Base-by-base conservation (phyloP, 495 filamentous ascomycete genomes). In the Aspergillus wentii region DNA sequence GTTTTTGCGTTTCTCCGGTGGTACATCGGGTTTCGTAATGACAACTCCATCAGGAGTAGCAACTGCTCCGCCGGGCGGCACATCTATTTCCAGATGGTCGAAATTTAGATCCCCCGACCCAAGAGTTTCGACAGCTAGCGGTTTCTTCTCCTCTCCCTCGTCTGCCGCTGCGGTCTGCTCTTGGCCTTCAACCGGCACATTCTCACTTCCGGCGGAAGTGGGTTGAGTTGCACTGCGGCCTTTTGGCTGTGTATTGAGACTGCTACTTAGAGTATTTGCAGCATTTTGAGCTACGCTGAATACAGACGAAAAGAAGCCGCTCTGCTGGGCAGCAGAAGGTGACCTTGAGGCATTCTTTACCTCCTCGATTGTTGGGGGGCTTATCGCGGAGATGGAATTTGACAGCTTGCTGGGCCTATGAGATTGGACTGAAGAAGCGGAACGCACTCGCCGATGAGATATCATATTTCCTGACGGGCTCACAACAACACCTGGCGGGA, bases 271-370 rank as follows among this genome's bases (percentile, higher is more conserved):
- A 2, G 79, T 81, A 47, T 77, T 88, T n/a, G 92, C 91, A 26
- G 94, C 91, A 63, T 86, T 97, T 54, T 97, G 92, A 11, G 91
- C 90, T 19, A 82, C 91, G 20, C 88, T 88, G 49, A 98, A 86
- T 54, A 97, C 83, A 11, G 82, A 86, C 5, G 87, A 91, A 59
- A 98, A 98, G 60, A 98, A 98, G 0, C 89, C 87, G 30, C 69
- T 71, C 29, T 59, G 73, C 31, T 69, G 69, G 35, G 55, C 53
- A 10, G 45, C 45, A 26, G 49, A 41, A 1, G 57, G 32, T n/a
- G 51, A 48, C 36, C 60, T 62, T 5, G 55, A 54, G 16, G 60
- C 66, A 6, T 72, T 66, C 43, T 75, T 80, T 8, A 49, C 44
- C 54, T 85, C 80, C 44, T 85, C 81, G 22, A 73, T 54, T 2